Base-by-base conservation (phyloP, 805 yeast species). In the Starmerella asiatica region DNA sequence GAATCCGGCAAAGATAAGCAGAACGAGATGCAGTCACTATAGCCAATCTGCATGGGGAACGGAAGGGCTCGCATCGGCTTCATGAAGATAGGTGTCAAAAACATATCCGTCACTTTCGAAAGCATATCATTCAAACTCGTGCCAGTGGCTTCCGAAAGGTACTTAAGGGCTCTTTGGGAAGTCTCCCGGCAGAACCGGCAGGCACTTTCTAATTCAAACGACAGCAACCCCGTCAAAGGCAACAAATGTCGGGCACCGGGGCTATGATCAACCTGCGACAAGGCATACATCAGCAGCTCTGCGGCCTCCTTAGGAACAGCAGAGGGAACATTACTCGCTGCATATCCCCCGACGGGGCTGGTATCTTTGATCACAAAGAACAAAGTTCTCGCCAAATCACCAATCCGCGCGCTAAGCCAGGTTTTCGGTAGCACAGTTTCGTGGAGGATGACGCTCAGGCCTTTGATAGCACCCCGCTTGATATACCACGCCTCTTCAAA, bases 11-110 rank as follows among this genome's bases (percentile, higher is more conserved):
- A 65, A 1, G 79, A 75, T 42, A 91, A 63, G 55, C 96, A 88
- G 58, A 77, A 93, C 0, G 94, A 77, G n/a, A 91, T 82, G 1
- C 97, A 97, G 59, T 91, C 97, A 45, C 91, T 86, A 57, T 91
- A 86, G 28, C 98, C 98, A 41, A 91, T 91, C 61, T 93, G 98
- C 94, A 88, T 91, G 4, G 94, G 91, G 63, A 93, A 91, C 0
- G 99, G 98, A 45, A 91, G 67, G 0, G 99, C 99, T 47, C 99
- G 69, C 42, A 91, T 62, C 0, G 99, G 99, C 56, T 91, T 91
- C 3, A 94, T 94, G 64, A 91, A 93, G 18, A 91, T 91, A 5
- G 99, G 97, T 0, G 93, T 81, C 34, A 91, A 62, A 21, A 93
- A 63, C 20, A 86, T 73, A 35, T 75, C 77, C 51, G 85, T 83